Conservation (phyloP, 2,329 filamentous ascomycete genomes). For the Penicillium frequentans region DNA sequence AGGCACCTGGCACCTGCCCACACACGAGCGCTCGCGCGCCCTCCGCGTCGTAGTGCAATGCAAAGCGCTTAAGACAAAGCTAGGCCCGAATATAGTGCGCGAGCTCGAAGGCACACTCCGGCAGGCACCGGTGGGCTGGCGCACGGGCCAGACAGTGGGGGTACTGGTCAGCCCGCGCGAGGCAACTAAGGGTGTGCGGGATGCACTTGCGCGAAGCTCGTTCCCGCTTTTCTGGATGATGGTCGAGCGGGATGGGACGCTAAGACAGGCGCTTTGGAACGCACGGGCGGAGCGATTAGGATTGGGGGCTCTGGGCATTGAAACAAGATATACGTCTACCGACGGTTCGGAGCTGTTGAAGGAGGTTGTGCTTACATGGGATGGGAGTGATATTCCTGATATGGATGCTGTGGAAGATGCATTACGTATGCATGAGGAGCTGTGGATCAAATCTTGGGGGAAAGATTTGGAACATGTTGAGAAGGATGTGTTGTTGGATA, state of each 20-base stretch:
- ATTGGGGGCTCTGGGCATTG: conserved; percentile 39
- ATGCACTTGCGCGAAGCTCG: conserved; percentile 65
- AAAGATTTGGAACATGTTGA: conserved; percentile 11
- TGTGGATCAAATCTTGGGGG: conserved; percentile 33
- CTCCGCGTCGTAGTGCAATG: conserved; percentile 49
- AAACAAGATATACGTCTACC: conserved; percentile 33
- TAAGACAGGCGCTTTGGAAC: conserved; percentile 50
- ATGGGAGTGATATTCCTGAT: conserved; percentile 33
- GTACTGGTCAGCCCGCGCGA: conserved; percentile 67
- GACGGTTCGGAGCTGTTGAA: conserved; percentile 17
- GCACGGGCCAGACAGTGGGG: conserved; percentile 64
- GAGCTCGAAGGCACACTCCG: conserved; percentile 66
- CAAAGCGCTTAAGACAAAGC: conserved; percentile 44
- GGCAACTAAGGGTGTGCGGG: conserved; percentile 76
- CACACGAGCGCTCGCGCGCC: conserved; percentile 28
- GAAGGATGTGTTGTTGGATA: conserved; percentile 28
- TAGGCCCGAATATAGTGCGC: conserved; percentile 46
- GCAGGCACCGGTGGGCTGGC: conserved; percentile 72
- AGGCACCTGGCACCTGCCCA: conserved; percentile 46
- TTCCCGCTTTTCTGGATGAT: conserved; percentile 69
- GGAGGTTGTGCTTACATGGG: conserved; percentile 36
- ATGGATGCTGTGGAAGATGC: conserved; percentile 34
- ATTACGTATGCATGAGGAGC: conserved; percentile 22
- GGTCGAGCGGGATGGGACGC: conserved; percentile 36
- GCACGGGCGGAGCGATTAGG: conserved; percentile 38